Evolutionary conservation across 1,284 basidiomycete species (phyloP).

Genomic region (Heterobasidion irregulare): DNA sequence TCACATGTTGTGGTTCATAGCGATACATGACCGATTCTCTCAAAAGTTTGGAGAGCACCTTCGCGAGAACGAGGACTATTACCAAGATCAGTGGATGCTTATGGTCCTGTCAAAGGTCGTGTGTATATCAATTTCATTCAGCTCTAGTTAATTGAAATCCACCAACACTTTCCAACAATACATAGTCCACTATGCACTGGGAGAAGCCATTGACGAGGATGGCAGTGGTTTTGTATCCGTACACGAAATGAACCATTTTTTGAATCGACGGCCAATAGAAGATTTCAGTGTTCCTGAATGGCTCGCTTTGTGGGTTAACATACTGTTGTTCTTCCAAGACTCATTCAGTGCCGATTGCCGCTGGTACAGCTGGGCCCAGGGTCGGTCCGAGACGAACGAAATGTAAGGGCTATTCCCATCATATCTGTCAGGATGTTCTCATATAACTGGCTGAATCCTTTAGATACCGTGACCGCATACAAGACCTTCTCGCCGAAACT

Average conservation of each 20-base stretch:
- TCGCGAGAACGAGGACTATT: constrained; percentile 10
- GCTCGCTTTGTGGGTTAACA: constrained; percentile 20
- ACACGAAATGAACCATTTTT: constrained; percentile 22
- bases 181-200: constrained; percentile 22
- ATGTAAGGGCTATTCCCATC: neutral
- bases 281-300: constrained; percentile 20
- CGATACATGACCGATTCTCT: constrained; percentile 20
- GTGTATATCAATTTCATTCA: constrained; percentile 12
- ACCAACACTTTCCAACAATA: neutral
- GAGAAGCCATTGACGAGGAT: constrained; percentile 25
- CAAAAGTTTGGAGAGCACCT: constrained; percentile 14
- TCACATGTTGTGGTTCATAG: constrained; percentile 7
- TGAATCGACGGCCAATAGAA: constrained; percentile 12
- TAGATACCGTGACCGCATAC: neutral
- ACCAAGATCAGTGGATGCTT: constrained; percentile 23
- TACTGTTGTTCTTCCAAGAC: neutral
- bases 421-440: neutral
- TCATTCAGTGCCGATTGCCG: neutral
- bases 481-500: neutral
- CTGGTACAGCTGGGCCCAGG: neutral
- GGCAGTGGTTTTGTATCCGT: constrained; percentile 24
- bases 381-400: neutral
- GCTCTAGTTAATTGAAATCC: neutral
- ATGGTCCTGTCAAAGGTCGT: constrained; percentile 24
- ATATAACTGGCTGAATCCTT: neutral